Conservation (phyloP, 305 asterid genomes). For the Fraxinus sp. region DNA sequence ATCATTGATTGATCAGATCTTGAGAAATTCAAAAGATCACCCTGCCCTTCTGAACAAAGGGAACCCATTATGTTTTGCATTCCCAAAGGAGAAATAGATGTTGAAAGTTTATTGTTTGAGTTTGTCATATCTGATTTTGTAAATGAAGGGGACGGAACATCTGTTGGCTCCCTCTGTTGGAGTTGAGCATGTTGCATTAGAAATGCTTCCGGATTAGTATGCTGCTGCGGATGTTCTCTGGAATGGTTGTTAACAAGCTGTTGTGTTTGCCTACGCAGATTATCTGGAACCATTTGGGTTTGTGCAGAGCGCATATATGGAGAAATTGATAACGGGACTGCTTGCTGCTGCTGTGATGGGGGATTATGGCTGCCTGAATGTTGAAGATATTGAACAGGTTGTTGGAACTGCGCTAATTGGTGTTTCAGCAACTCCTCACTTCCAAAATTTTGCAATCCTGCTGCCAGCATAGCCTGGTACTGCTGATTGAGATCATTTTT, state of each 20-base stretch:
- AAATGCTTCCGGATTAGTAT: slow-evolving; percentile 54
- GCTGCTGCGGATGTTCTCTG: slow-evolving; percentile 45
- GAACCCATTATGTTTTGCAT: slow-evolving; percentile 75
- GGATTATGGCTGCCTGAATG: slow-evolving; percentile 55
- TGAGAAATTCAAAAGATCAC: slow-evolving; percentile 61
- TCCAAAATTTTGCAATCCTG: slow-evolving; percentile 67
- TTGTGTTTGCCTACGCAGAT: slow-evolving; percentile 41
- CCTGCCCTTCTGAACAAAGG: slow-evolving; percentile 61
- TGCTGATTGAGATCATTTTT: slow-evolving; percentile 74
- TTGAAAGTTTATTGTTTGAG: slow-evolving; percentile 45
- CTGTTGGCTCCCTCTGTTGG: slow-evolving; percentile 60
- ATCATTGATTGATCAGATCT: slow-evolving; percentile 54
- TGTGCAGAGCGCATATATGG: slow-evolving; percentile 44
- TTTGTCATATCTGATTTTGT: slow-evolving; percentile 54
- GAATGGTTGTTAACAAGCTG: slow-evolving; percentile 43
- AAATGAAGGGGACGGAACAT: slow-evolving; percentile 67
- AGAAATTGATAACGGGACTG: slow-evolving; percentile 32
- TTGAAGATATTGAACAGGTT: slow-evolving; percentile 59
- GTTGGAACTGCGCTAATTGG: slow-evolving; percentile 71
- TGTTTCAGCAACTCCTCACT: slow-evolving; percentile 63
- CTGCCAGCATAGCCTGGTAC: slow-evolving; percentile 75
- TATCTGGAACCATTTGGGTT: slow-evolving; percentile 48
- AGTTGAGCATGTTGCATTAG: slow-evolving; percentile 58
- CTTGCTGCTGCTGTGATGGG: slow-evolving; percentile 48
- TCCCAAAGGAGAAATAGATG: slow-evolving; percentile 48